Percentiles rank a stretch among this genome's conserved stretches.
These are phyloP conservation scores for Penicillium occitanis DNA, from an alignment of 2,329 filamentous ascomycete species.

Conservation along the genomic window DNA sequence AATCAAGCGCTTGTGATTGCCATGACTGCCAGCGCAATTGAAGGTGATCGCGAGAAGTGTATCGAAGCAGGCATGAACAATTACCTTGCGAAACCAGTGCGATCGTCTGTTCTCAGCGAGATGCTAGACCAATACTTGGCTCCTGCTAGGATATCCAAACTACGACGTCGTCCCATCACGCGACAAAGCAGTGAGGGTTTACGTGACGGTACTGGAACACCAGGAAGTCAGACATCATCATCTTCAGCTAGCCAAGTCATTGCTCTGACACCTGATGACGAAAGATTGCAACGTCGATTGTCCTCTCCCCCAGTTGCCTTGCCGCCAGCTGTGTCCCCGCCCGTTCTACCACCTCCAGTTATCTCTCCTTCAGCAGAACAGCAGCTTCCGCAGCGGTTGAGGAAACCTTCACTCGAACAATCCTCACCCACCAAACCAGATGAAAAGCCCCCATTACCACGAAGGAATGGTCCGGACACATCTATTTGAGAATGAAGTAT, in stretches of 20 bases:
- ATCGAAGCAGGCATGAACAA: constrained; percentile 97
- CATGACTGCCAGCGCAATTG: constrained; percentile 94
- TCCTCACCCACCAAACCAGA: not conserved
- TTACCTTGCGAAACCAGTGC: constrained; percentile 93
- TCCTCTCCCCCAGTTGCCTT: not conserved
- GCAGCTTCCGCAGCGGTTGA: constrained; percentile 14
- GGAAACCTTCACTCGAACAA: not conserved
- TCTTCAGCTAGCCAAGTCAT: constrained; percentile 29
- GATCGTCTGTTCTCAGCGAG: constrained; percentile 78
- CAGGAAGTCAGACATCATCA: constrained; percentile 30
- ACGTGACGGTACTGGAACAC: constrained; percentile 27
- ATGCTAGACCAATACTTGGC: constrained; percentile 71
- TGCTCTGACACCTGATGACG: constrained; percentile 17
- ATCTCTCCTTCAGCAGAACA: not conserved
- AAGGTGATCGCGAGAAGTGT: constrained; percentile 92
- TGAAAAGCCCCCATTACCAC: not conserved
- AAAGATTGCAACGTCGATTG: constrained; percentile 10
- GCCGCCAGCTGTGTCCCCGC: not conserved
- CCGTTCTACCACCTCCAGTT: not conserved
- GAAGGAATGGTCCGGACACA: not conserved
- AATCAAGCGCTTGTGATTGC: constrained; percentile 87
- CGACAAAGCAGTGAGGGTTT: constrained; percentile 32
- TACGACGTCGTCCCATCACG: constrained; percentile 31
- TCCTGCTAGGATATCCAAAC: constrained; percentile 45
- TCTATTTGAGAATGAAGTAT: not conserved